Base-by-base conservation (phyloP, 148 eudicot genomes). In the Pouteria glomerata region DNA sequence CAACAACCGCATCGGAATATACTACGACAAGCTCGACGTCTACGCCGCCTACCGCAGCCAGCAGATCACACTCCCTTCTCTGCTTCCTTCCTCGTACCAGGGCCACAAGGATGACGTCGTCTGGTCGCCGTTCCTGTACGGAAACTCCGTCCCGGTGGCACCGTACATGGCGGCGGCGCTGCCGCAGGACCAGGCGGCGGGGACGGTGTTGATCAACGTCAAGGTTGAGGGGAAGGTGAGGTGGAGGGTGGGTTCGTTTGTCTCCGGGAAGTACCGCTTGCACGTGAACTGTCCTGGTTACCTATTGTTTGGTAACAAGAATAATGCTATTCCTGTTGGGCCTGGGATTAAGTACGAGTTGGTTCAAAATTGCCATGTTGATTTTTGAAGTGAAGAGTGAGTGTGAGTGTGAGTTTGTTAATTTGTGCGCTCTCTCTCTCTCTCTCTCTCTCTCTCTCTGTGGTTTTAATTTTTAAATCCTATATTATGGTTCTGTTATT, bases 91-190 rank as follows among this genome's bases (percentile, higher is more conserved):
- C 2, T 23, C 77, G 0, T 82, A 85, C 62, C 84, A 80, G 56
- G 89, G 89, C n/a, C 86, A 85, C 77, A 74, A 82, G 52, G 88
- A 80, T 27, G 44, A 74, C 47, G 24, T 68, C 34, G 68, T 84
- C 16, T 87, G 91, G 88, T 87, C 88, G 0, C 91, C 88, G 2
- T 82, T 80, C 21, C 7, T 87, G 51, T 85, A 63, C 72, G 91
- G 86, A 6, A 73, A 41, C 6, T 4, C 57, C 0, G 82, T 87
- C 0, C 87, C 89, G 0, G 73, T 85, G 8, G 87, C 89, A 2
- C 87, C 89, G 2, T 81, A 83, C 57, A 23, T 73, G 13, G 73
- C 77, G 6, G 33, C 19, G 16, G n/a, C 82, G 2, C 76, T 87
- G 33, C 24, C 10, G 0, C 74, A 79, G 39, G 89, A 87, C 59